Base-by-base conservation (phyloP, 768 basidiomycete species). In the Pleurotus sapidus region DNA sequence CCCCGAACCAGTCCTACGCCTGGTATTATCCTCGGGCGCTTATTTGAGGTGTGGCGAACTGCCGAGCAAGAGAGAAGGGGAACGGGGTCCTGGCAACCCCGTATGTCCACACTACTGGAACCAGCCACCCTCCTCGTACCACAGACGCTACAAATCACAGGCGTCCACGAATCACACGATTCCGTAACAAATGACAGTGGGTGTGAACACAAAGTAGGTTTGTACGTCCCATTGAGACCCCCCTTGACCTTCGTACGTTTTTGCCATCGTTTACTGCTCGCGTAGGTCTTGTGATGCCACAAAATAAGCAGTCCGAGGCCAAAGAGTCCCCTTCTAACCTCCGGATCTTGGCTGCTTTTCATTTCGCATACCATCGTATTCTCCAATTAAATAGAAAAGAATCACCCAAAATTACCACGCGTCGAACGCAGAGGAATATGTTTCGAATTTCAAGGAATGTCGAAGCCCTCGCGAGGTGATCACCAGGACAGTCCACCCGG, bases 131-230 rank as follows among this genome's bases (percentile, higher is more conserved):
- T 6, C 27, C 24, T 23, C 42, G 34, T 12, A 39, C 37, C 39
- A 54, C 18, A 42, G 51, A 12, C 27, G 39, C 37, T 42, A 11
- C 49, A 39, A 54, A 54, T 54, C 51, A 54, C 51, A 54, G 51
- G 51, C 37, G 39, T 54, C 18, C 51, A 40, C 51, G 51, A 54
- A 54, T 54, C 51, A 54, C 51, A 54, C 51, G 51, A 50, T 50
- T 27, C 34, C 49, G 49, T 50, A 50, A 50, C 49, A 34, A 50
- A 34, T 50, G 49, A 18, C 49, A 30, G 15, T 15, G 20, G 14
- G 49, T 34, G 46, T 20, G 46, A 20, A 20, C 46, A 34, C 24
- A 20, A 15, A 20, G 46, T 20, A 15, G 24, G 18, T 25, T 48
- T 38, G 49, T 50, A 50, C 49, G 49, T 50, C 49, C 27, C 49